Conservation (phyloP, 2,329 filamentous ascomycete species). For the Verticillium albo-atrum region DNA sequence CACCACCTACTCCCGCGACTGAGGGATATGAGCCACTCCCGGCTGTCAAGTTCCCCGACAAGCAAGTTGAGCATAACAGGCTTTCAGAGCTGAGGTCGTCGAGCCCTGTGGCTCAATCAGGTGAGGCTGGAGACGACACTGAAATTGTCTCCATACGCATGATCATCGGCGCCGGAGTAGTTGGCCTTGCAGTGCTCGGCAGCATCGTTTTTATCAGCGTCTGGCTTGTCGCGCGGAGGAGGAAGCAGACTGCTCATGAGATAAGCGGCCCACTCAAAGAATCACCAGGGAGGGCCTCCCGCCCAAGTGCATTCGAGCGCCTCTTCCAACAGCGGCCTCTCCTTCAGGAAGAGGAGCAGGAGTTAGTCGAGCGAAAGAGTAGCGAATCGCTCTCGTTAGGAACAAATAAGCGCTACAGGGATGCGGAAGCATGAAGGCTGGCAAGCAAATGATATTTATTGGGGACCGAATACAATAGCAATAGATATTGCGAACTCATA, state of each 20-base stretch:
- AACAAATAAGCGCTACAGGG: neutral
- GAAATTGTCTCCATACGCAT: neutral
- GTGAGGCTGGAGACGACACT: neutral
- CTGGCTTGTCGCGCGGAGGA: neutral
- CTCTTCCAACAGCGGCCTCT: constrained; percentile 1
- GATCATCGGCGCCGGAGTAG: neutral
- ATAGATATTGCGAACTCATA: neutral
- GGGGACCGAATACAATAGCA: neutral
- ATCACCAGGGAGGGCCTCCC: neutral
- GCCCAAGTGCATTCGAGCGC: neutral
- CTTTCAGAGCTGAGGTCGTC: neutral
- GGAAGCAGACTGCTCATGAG: neutral
- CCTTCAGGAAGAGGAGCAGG: neutral
- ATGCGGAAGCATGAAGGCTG: neutral
- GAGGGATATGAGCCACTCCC: constrained; percentile 1
- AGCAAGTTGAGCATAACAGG: neutral
- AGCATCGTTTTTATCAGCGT: neutral
- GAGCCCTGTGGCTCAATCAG: neutral
- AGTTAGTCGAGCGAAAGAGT: neutral
- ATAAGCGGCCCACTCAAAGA: neutral
- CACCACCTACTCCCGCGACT: constrained; percentile 56
- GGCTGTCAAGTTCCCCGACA: neutral
- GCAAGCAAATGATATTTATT: neutral
- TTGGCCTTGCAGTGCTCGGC: neutral
- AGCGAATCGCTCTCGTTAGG: neutral